Evolutionary conservation across 2,329 filamentous ascomycete genomes (phyloP).

Genomic region (Nannizziopsis arthrosporioides): DNA sequence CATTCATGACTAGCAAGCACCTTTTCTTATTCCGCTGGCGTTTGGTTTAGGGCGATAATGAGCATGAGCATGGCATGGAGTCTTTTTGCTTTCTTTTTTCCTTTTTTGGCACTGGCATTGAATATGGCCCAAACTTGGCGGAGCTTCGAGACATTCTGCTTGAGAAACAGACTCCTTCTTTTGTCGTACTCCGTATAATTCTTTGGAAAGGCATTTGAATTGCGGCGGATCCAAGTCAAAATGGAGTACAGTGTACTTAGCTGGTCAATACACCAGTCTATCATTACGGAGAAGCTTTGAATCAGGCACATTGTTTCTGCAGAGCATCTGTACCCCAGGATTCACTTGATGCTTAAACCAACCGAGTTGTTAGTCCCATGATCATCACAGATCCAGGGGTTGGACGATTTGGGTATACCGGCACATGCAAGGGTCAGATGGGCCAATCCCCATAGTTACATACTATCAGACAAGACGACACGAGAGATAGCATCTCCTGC

Average conservation of each 20-base stretch:
- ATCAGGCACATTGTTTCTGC: not conserved
- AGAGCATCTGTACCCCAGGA: not conserved
- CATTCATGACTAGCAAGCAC: not conserved
- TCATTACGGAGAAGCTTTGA: not conserved
- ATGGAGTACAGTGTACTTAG: not conserved
- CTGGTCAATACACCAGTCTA: not conserved
- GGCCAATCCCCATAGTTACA: no score
- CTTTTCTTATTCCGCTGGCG: not conserved
- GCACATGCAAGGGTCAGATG: no score
- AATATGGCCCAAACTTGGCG: not conserved
- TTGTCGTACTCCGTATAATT: no score
- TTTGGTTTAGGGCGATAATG: constrained; percentile 2
- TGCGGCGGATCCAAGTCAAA: not conserved
- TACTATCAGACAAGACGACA: no score
- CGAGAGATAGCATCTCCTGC: no score
- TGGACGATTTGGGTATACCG: not conserved
- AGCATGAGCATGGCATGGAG: constrained; percentile 8
- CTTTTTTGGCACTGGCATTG: constrained; percentile 2
- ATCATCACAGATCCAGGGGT: not conserved
- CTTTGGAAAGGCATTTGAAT: no score
- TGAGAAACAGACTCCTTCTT: no score
- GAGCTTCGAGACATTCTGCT: no score
- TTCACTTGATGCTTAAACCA: not conserved
- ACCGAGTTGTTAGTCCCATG: not conserved
- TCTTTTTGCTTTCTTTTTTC: no score